Evolutionary conservation across 352 stramenopile genomes (phyloP), one percentile per base, ranked within the genome.

Genomic region (Phytopythium mirpurense): DNA sequence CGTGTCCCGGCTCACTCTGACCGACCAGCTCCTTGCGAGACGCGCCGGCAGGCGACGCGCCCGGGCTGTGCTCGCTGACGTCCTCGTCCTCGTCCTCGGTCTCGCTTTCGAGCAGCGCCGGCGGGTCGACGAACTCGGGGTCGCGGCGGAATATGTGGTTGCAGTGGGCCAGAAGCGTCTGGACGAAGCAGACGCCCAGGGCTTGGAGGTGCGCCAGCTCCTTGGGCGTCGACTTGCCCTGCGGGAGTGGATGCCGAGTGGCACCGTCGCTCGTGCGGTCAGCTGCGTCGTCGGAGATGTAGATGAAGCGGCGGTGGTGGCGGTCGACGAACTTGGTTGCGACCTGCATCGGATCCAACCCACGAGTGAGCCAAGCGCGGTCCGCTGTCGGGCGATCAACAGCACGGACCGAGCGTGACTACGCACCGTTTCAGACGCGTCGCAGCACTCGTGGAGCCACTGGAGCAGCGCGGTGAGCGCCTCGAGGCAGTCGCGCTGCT

Each of bases 91-190:
- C 74, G n/a, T 82, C 68, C 18, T 88, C 78, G 1, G 70, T 81
- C 38, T 88, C 78, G 38, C 71, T 86, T 38, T 71, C 68, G 4
- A 75, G 51, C 19, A 81, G 47, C 38, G 68, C 60, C 14, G 71
- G 63, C 5, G 63, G 41, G 15, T 72, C 50, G 1, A 46, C 53
- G 32, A 68, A 70, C 65, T 72, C 69, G 0, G 72, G 53, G 24
- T 86, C 78, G 32, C 74, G 75, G 45, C 75, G 78, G 44, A 89
- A 89, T 54, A 89, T 81, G 63, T 89, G 78, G 42, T 87, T 70
- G 7, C 75, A 70, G 59, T 89, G 76, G 4, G 47, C 60, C 18
- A 87, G 60, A 3, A 89, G 44, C 46, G 68, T 87, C 26, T 70
- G 65, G 19, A 86, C 66, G 38, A 89, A 89, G 55, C 78, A 89